Evolutionary conservation across 2,329 filamentous ascomycete genomes (phyloP), one percentile per base, ranked within the genome.

Genomic region (Davidsoniella australis): DNA sequence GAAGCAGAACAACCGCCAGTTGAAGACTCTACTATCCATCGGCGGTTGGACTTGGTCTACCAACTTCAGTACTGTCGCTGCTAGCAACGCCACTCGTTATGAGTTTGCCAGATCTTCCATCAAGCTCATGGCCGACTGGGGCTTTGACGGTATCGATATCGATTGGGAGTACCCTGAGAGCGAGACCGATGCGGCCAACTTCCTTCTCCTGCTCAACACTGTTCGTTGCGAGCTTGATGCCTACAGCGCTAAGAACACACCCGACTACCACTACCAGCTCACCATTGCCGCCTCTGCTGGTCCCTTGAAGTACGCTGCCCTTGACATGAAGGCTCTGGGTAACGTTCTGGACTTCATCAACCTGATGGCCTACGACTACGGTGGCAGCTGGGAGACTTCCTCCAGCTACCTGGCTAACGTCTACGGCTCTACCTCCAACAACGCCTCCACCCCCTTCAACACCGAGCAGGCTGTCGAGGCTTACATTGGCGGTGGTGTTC

Each of bases 41-140:
- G 87, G 87, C 44, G 86, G 87, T 26, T 93, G 82, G 82, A 87
- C 83, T 0, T 91, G 85, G 63, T 86, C 82, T 2, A 66, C 72
- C 56, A 85, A 85, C 61, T 89, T 94, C 60, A 69, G 82, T 1
- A 67, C 68, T 1, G 79, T 80, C 0, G 76, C 80, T 8, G 76
- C 75, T 53, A 82, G 79, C 0, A 69, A 71, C 0, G 63, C 68
- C 2, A 78, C 75, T 14, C 73, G 85, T 14, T 62, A 68, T 36
- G 73, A 57, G 1, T 94, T 94, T 63, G 86, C 85, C 5, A 64
- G 72, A 42, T 75, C 73, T 3, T 76, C 84, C 2, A 80, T 88
- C 0, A 63, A 69, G 6, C 62, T 91, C 48, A 69, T 94, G 50
- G 78, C 81, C 58, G 78, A 94, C 61, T 72, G 82, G 58, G 85